Evolutionary conservation across 2,329 filamentous ascomycete species (phyloP).

Genomic region (Diplodia seriata): DNA sequence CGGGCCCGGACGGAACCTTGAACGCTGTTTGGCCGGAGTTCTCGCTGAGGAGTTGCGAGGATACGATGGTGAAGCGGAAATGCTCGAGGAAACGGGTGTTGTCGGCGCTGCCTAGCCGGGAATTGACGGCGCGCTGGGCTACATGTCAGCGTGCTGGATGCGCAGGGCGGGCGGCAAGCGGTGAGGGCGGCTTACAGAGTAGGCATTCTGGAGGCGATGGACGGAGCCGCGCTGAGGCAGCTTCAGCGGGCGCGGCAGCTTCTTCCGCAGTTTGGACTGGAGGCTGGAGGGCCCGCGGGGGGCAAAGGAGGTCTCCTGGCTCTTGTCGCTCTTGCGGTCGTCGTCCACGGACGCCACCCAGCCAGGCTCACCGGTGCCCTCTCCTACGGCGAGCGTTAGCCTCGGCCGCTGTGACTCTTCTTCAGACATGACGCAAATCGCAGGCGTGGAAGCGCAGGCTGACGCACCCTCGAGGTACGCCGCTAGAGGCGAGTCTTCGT

Average conservation of each 20-base stretch:
- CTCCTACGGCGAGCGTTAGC: conserved; percentile 43
- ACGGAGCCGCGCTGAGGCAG: conserved; percentile 49
- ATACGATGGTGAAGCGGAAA: conserved; percentile 91
- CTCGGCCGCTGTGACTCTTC: conserved; percentile 25
- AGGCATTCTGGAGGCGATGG: conserved; percentile 48
- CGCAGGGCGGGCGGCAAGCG: conserved; percentile 27
- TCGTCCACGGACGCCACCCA: conserved; percentile 31
- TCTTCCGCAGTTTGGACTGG: conserved; percentile 57
- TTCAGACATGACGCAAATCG: conserved; percentile 33
- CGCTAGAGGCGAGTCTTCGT: conserved; percentile 85
- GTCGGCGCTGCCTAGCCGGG: conserved; percentile 75
- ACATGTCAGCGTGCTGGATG: conserved; percentile 34
- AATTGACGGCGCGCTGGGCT: conserved; percentile 70
- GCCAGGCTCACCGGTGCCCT: conserved; percentile 41
- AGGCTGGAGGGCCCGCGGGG: conserved; percentile 59
- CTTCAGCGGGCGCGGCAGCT: conserved; percentile 56
- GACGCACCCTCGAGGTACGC: conserved; percentile 84
- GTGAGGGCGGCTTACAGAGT: conserved; percentile 43
- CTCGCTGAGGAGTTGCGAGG: conserved; percentile 84
- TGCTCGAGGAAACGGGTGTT: conserved; percentile 88
- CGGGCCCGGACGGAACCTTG: conserved; percentile 43
- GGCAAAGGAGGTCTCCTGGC: conserved; percentile 52
- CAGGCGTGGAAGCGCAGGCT: conserved; percentile 27
- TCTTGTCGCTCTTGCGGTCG: conserved; percentile 8
- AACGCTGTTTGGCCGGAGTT: conserved; percentile 56